phyloP scores from a whole-genome alignment of 768 basidiomycete species.

The Favolaschia claudopus region DNA sequence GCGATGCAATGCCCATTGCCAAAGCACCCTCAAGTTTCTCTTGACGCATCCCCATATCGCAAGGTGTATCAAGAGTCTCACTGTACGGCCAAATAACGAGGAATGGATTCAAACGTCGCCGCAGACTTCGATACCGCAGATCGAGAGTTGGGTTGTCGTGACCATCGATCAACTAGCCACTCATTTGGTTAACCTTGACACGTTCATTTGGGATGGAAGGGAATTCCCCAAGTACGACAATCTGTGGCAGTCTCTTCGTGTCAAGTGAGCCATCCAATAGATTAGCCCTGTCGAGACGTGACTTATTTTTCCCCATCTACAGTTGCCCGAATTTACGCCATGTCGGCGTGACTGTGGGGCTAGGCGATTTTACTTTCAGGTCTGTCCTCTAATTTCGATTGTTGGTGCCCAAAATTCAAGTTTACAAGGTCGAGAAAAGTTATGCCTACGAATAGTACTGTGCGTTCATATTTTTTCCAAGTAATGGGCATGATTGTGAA shows the following conservation, averaged over 20 bases:
- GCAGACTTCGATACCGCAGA: constrained; percentile 16
- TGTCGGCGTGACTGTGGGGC: constrained; percentile 21
- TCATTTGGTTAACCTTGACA: constrained; percentile 20
- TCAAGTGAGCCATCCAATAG: no score
- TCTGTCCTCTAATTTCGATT: neutral
- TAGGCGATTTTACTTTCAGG: constrained; percentile 27
- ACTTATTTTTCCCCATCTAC: neutral
- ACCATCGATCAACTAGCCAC: constrained; percentile 24
- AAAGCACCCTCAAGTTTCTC: constrained; percentile 20
- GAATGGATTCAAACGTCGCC: constrained; percentile 17
- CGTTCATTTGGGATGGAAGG: constrained; percentile 23
- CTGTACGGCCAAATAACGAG: constrained; percentile 25
- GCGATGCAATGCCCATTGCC: constrained; percentile 22
- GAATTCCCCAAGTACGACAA: constrained; percentile 25
- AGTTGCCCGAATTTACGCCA: constrained; percentile 24
- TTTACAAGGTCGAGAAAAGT: constrained; percentile 18
- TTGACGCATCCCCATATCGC: constrained; percentile 16
- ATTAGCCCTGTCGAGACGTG: neutral
- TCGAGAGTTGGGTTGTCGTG: constrained; percentile 28
- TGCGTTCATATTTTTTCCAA: neutral
- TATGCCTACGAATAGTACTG: constrained; percentile 24
- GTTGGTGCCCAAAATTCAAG: neutral
- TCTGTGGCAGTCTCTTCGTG: constrained; percentile 19
- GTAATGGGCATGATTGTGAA: neutral
- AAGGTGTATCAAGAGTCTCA: constrained; percentile 17